Evolutionary conservation across 2,329 filamentous ascomycete species (phyloP).

Genomic region (Lanzia echinophila): DNA sequence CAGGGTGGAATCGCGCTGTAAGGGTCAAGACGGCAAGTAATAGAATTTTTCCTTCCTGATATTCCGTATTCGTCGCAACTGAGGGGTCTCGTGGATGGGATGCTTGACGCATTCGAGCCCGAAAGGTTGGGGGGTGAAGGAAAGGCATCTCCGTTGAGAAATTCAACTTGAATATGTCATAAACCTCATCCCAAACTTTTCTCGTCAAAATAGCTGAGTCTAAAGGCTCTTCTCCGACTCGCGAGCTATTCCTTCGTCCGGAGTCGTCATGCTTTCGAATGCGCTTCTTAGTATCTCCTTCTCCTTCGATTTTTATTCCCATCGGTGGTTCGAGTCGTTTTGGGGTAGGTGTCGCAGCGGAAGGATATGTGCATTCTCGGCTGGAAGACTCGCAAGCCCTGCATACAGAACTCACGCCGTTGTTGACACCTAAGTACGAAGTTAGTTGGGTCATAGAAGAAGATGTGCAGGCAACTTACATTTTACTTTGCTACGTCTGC

Average conservation of each 20-base stretch:
- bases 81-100: conserved; percentile 30
- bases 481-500: conserved; percentile 77
- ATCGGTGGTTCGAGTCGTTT: conserved; percentile 25
- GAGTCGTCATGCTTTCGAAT: conserved; percentile 32
- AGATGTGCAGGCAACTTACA: conserved; percentile 45
- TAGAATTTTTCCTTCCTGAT: conserved; percentile 47
- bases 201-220: conserved; percentile 55
- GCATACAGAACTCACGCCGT: conserved; percentile 64
- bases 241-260: conserved; percentile 28
- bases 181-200: conserved; percentile 61
- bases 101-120: conserved; percentile 42
- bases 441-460: not conserved
- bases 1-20: conserved; percentile 61
- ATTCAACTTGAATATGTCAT: conserved; percentile 63
- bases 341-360: conserved; percentile 31
- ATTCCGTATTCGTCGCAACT: conserved; percentile 15
- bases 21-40: conserved; percentile 62
- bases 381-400: conserved; percentile 66
- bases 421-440: conserved; percentile 43
- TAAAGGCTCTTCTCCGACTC: conserved; percentile 52
- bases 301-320: conserved; percentile 25
- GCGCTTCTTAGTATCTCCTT: conserved; percentile 43
- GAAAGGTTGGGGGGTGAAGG: conserved; percentile 59
- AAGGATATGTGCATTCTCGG: conserved; percentile 67
- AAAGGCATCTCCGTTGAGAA: conserved; percentile 69